A percentile compares a stretch with the other conserved stretches of the same genome.
These are phyloP conservation scores for Austroboletus festivus DNA, from an alignment of 768 basidiomycete genomes.

Conservation along the genomic window DNA sequence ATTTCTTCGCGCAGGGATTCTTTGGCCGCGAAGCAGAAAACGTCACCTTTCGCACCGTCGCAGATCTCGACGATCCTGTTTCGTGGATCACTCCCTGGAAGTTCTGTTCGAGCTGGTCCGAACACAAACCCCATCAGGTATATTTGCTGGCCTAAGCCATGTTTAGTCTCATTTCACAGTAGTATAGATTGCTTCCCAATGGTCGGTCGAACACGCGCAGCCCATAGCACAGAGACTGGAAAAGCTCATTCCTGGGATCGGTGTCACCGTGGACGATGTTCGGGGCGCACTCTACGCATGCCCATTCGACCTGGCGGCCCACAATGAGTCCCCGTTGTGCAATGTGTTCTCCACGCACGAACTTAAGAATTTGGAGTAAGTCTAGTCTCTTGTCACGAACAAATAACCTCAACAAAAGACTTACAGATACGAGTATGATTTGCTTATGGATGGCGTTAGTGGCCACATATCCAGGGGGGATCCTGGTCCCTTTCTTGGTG, in stretches of 20 bases:
- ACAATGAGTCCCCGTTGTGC: slow-evolving; percentile 40
- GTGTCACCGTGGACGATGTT: slow-evolving; percentile 33
- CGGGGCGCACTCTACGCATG: slow-evolving; percentile 43
- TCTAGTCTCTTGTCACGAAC: background rate
- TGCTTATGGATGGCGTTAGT: slow-evolving; percentile 37
- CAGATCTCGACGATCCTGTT: slow-evolving; percentile 34
- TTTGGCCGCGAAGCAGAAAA: slow-evolving; percentile 33
- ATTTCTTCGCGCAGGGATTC: slow-evolving; percentile 40
- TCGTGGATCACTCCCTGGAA: slow-evolving; percentile 43
- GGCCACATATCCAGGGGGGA: slow-evolving; percentile 32
- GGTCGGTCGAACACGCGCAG: slow-evolving; percentile 35
- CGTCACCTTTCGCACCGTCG: slow-evolving; percentile 28
- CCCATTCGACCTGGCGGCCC: slow-evolving; percentile 40
- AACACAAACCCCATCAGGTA: slow-evolving; percentile 5
- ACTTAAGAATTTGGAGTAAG: slow-evolving; percentile 37
- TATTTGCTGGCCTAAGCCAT: background rate
- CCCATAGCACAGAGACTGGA: slow-evolving; percentile 36
- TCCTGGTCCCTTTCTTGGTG: slow-evolving; percentile 37
- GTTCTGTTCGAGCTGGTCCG: slow-evolving; percentile 32
- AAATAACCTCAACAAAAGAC: background rate
- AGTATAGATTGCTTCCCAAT: slow-evolving; percentile 22
- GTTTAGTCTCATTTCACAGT: background rate
- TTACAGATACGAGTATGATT: slow-evolving; percentile 38
- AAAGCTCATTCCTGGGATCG: slow-evolving; percentile 31
- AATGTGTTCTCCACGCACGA: slow-evolving; percentile 34